Evolutionary conservation across 2,329 filamentous ascomycete species (phyloP).

Genomic region (Plectosphaerella plurivora): DNA sequence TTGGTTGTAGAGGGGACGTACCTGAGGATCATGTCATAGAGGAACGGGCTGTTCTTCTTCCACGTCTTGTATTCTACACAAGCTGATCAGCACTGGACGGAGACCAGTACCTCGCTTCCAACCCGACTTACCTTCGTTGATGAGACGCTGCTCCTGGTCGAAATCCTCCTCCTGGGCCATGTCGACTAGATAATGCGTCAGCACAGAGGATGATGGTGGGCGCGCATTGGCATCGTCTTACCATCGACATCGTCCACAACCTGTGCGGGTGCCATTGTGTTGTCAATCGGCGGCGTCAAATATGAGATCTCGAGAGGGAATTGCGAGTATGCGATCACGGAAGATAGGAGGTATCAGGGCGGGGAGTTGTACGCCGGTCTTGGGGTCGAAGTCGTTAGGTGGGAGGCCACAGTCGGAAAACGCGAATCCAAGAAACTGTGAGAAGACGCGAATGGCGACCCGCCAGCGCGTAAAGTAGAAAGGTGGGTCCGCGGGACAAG

Average conservation of each 20-base stretch:
- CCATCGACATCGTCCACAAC: conserved; percentile 46
- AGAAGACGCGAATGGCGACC: not conserved
- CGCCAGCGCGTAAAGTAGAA: conserved; percentile 3
- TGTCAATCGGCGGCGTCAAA: not conserved
- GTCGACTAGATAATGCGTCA: conserved; percentile 27
- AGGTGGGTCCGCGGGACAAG: not conserved
- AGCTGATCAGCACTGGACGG: not conserved
- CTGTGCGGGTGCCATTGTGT: conserved; percentile 41
- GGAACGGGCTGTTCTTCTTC: conserved; percentile 99
- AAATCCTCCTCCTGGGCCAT: conserved; percentile 65
- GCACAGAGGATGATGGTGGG: not conserved
- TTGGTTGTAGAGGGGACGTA: conserved; percentile 21
- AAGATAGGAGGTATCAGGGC: conserved; percentile 1
- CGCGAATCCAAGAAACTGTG: not conserved
- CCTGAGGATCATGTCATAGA: conserved; percentile 96
- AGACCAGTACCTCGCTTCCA: not conserved
- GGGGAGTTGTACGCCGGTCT: not conserved
- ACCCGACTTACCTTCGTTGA: conserved; percentile 72
- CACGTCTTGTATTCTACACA: conserved; percentile 92
- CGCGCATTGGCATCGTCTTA: conserved; percentile 17
- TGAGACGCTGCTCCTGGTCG: conserved; percentile 75
- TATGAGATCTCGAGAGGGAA: not conserved
- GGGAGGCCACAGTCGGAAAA: not conserved
- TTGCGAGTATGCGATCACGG: not conserved
- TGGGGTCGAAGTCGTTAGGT: not conserved